Percentiles rank a stretch among this genome's conserved stretches.
Conservation (phyloP, 2,329 filamentous ascomycete species). For the Aspergillus sp. region DNA sequence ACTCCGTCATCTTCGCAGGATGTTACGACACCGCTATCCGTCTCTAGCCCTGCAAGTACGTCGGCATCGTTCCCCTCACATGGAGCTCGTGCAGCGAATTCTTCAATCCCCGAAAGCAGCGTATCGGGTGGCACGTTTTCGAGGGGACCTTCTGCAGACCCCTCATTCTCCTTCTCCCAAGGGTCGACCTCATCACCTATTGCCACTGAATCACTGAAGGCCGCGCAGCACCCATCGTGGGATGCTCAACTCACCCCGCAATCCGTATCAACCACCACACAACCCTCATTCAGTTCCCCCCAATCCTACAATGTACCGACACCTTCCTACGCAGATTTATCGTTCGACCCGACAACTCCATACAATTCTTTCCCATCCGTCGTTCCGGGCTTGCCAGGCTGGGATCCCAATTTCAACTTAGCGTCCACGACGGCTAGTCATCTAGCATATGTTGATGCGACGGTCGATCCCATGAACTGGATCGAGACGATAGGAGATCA, state of each 20-base stretch:
- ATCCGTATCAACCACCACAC: slow-evolving; percentile 13
- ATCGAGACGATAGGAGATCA: slow-evolving; percentile 48
- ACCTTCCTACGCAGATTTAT: slow-evolving; percentile 26
- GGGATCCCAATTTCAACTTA: slow-evolving; percentile 44
- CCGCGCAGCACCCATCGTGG: slow-evolving; percentile 22
- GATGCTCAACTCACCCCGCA: slow-evolving; percentile 17
- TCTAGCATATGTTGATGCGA: slow-evolving; percentile 38
- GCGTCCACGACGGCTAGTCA: slow-evolving; percentile 39
- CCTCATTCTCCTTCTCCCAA: slow-evolving; percentile 27
- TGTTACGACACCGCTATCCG: slow-evolving; percentile 40
- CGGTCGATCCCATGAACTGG: slow-evolving; percentile 45
- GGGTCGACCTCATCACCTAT: slow-evolving; percentile 15
- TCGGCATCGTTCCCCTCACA: slow-evolving; percentile 40
- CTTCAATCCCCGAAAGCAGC: slow-evolving; percentile 29
- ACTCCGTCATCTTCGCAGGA: slow-evolving; percentile 45
- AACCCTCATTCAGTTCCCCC: slow-evolving; percentile 25
- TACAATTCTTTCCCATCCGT: slow-evolving; percentile 45
- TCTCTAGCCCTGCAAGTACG: slow-evolving; percentile 45
- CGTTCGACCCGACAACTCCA: slow-evolving; percentile 41
- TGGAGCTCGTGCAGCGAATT: slow-evolving; percentile 30
- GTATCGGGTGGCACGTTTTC: slow-evolving; percentile 36
- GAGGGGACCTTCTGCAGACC: slow-evolving; percentile 38
- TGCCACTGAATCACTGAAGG: slow-evolving; percentile 22
- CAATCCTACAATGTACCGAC: slow-evolving; percentile 22
- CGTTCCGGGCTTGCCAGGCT: slow-evolving; percentile 43